Conservation (phyloP, 2,329 filamentous ascomycete species). For the Aschersonia sp. region DNA sequence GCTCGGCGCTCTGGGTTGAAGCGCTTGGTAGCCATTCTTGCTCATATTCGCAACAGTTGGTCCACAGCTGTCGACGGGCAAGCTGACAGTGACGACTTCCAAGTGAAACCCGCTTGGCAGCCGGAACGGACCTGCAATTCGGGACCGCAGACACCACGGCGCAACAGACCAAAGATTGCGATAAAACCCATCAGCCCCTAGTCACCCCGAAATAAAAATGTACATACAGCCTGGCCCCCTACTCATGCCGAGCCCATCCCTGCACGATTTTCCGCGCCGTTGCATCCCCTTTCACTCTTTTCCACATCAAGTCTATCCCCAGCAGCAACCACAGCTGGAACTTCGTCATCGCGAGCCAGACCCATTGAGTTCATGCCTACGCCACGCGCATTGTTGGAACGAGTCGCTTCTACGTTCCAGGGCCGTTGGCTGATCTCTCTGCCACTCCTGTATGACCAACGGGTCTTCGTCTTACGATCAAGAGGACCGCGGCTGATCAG, state of each 20-base stretch:
- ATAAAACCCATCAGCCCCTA: neutral
- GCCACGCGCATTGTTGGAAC: neutral
- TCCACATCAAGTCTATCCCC: neutral
- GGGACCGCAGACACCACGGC: neutral
- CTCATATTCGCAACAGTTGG: neutral
- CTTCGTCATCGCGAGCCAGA: neutral
- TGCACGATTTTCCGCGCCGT: slow-evolving; percentile 3
- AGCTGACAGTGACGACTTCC: neutral
- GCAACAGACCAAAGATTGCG: neutral
- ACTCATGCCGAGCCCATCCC: slow-evolving; percentile 4
- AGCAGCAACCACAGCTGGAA: slow-evolving; percentile 1
- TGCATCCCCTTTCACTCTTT: slow-evolving; percentile 3
- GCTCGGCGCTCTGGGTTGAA: too few species aligned
- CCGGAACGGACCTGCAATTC: neutral
- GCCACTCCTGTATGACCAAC: too few species aligned
- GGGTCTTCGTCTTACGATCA: too few species aligned
- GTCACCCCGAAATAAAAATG: slow-evolving; percentile 1
- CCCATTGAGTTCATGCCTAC: neutral
- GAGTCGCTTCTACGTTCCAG: too few species aligned
- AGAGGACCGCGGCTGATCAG: too few species aligned
- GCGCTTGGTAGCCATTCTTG: too few species aligned
- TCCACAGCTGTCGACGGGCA: neutral
- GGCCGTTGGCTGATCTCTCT: too few species aligned
- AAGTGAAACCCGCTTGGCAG: neutral
- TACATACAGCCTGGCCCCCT: slow-evolving; percentile 1